Conservation (phyloP, 805 yeast genomes). For the Pichia membranifaciens region DNA sequence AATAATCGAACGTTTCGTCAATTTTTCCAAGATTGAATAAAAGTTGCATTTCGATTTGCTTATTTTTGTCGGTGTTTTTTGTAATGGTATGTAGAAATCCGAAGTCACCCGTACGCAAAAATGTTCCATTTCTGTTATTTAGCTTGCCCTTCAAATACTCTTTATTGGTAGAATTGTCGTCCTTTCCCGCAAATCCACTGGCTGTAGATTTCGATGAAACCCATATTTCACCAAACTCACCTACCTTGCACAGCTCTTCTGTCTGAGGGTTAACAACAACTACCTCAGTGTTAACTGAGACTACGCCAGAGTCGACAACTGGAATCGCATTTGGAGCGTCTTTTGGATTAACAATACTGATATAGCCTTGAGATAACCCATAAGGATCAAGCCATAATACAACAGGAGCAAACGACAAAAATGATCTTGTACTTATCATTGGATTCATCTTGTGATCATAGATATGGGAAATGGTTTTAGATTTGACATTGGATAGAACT, state of each 20-base stretch:
- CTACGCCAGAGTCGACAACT: slow-evolving; percentile 92
- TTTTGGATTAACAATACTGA: slow-evolving; percentile 70
- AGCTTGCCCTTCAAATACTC: slow-evolving; percentile 56
- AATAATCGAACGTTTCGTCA: slow-evolving; percentile 80
- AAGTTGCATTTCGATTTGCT: slow-evolving; percentile 54
- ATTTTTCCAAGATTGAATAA: slow-evolving; percentile 80
- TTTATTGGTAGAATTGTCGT: slow-evolving; percentile 33
- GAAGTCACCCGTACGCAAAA: slow-evolving; percentile 86
- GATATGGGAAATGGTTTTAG: slow-evolving; percentile 67
- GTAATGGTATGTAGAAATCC: slow-evolving; percentile 83
- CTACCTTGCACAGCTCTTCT: slow-evolving; percentile 64
- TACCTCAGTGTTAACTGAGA: slow-evolving; percentile 88
- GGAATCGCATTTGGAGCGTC: slow-evolving; percentile 64
- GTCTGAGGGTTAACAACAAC: slow-evolving; percentile 97
- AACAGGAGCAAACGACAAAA: slow-evolving; percentile 81
- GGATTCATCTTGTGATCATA: slow-evolving; percentile 80
- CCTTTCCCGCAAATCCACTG: slow-evolving; percentile 45
- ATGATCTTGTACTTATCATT: slow-evolving; percentile 76
- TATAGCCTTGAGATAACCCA: slow-evolving; percentile 83
- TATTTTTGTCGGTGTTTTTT: slow-evolving; percentile 23
- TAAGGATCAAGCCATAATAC: slow-evolving; percentile 82
- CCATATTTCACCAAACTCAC: slow-evolving; percentile 98
- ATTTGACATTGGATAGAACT: slow-evolving; percentile 55
- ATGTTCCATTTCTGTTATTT: slow-evolving; percentile 52
- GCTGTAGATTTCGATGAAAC: slow-evolving; percentile 85